Percentiles rank a stretch among this genome's conserved stretches.
Evolutionary conservation across 73 alveolate species (phyloP).

Genomic region (Paramecium caudatum): DNA sequence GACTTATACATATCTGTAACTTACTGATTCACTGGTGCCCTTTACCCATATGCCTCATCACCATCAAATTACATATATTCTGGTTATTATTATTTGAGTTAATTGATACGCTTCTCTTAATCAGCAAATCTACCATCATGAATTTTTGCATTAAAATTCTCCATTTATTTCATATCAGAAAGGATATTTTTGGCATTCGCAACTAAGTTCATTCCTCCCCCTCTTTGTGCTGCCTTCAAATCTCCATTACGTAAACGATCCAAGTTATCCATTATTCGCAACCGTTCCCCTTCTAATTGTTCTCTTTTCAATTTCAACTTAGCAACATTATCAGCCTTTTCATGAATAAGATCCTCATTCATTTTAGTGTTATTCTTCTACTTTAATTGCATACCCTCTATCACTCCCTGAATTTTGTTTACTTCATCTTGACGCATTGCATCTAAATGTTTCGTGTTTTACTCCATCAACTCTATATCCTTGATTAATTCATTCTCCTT

Average conservation of each 20-base stretch:
- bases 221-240: conserved; percentile 66
- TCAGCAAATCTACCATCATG: conserved; percentile 75
- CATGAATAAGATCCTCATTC: conserved; percentile 81
- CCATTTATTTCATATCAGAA: conserved; percentile 74
- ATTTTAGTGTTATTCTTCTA: conserved; percentile 70
- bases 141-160: conserved; percentile 68
- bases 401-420: conserved; percentile 55
- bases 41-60: conserved; percentile 68
- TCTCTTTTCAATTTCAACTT: conserved; percentile 81
- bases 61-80: conserved; percentile 76
- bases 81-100: conserved; percentile 73
- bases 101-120: conserved; percentile 71
- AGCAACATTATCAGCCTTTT: conserved; percentile 88
- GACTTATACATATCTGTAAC: conserved; percentile 26
- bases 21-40: conserved; percentile 10
- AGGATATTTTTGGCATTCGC: conserved; percentile 75
- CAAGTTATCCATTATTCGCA: conserved; percentile 83
- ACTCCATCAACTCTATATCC: conserved; percentile 84
- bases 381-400: conserved; percentile 75
- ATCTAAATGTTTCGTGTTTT: conserved; percentile 71
- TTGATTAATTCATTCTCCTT: conserved; percentile 86
- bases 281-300: conserved; percentile 84
- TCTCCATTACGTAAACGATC: conserved; percentile 76
- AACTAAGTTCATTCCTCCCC: conserved; percentile 73
- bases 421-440: conserved; percentile 83